Evolutionary conservation across 805 yeast genomes (phyloP).

Genomic region (Suhomyces faveliae): DNA sequence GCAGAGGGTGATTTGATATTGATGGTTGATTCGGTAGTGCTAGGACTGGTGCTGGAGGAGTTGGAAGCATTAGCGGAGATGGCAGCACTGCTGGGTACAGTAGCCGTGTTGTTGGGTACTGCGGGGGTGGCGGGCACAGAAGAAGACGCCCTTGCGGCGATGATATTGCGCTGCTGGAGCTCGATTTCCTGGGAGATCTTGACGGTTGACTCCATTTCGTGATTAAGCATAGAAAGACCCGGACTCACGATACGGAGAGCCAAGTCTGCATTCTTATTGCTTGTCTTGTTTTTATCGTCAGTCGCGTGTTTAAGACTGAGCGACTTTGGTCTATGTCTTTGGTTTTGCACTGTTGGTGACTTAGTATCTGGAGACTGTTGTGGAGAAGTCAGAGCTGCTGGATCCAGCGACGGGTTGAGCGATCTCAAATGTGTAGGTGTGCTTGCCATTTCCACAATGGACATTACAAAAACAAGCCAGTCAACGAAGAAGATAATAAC

Average conservation of each 20-base stretch:
- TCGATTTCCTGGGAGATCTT: constrained; percentile 32
- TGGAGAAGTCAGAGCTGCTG: neutral
- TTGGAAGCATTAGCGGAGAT: neutral
- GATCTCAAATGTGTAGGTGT: neutral
- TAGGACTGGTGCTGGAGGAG: neutral
- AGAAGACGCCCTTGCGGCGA: constrained; percentile 25
- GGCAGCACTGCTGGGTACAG: neutral
- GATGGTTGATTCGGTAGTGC: neutral
- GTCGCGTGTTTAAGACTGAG: constrained; percentile 8
- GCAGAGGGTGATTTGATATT: neutral
- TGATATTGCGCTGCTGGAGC: constrained; percentile 30
- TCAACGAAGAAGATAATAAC: too few species aligned
- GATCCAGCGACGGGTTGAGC: constrained; percentile 1
- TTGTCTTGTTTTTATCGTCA: constrained; percentile 9
- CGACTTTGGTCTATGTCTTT: constrained; percentile 21
- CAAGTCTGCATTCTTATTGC: constrained; percentile 19
- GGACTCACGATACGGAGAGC: constrained; percentile 36
- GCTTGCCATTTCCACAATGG: constrained; percentile 3
- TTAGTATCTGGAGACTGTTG: neutral
- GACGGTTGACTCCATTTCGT: constrained; percentile 33
- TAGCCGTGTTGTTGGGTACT: neutral
- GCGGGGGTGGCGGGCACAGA: constrained; percentile 4
- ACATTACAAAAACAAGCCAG: neutral
- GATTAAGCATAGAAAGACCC: constrained; percentile 29
- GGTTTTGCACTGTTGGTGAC: constrained; percentile 3